Percentiles rank a stretch among this genome's conserved stretches.
Conservation (phyloP, 805 yeast genomes). For the Komagataella mondaviorum region DNA sequence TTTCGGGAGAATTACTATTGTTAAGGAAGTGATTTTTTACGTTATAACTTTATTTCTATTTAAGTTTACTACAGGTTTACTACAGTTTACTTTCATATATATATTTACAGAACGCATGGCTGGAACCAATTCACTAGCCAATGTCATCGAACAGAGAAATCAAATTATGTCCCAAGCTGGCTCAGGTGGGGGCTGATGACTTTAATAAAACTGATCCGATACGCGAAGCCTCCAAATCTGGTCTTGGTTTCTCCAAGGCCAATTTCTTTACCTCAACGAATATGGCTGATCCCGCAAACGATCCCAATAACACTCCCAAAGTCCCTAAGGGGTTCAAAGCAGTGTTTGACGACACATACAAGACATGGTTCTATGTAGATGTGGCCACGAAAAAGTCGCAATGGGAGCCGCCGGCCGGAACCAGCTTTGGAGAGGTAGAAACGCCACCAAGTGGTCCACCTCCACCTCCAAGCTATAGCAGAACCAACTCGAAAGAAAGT, state of each 20-base stretch:
- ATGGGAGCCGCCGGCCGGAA: slow-evolving; percentile 77
- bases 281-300: neutral
- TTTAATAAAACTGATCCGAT: neutral
- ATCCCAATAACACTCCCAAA: slow-evolving; percentile 18
- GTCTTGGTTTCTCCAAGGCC: neutral
- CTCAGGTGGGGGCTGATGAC: neutral
- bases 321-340: slow-evolving; percentile 35
- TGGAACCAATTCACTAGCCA: too few species aligned
- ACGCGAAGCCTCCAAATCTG: neutral
- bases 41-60: too few species aligned
- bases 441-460: slow-evolving; percentile 10
- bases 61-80: too few species aligned
- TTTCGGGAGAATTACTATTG: too few species aligned
- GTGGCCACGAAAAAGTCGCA: slow-evolving; percentile 62
- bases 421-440: slow-evolving; percentile 21
- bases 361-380: slow-evolving; percentile 70
- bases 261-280: neutral
- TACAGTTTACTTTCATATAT: too few species aligned
- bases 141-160: too few species aligned
- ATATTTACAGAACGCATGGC: too few species aligned
- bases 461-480: slow-evolving; percentile 16
- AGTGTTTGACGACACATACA: slow-evolving; percentile 29
- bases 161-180: too few species aligned
- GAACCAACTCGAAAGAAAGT: slow-evolving; percentile 1
- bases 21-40: too few species aligned